phyloP scores from a whole-genome alignment of 202 grass and related monocot genomes.

The Elaeis oleifera region DNA sequence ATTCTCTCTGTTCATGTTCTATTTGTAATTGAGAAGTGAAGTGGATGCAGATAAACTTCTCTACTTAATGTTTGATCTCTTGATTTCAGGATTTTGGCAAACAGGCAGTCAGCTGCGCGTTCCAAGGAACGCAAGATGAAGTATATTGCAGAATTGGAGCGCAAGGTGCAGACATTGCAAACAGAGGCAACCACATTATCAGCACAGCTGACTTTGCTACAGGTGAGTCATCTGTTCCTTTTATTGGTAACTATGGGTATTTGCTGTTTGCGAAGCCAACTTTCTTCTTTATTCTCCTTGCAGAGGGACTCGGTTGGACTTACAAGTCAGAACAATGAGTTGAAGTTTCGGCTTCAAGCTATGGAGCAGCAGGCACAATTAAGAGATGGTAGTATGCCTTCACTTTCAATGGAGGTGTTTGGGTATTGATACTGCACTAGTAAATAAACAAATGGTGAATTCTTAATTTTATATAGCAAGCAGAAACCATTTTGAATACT shows the following conservation, averaged over 20 bases:
- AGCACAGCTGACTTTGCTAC: constrained; percentile 65
- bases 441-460: too few species aligned
- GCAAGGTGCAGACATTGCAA: constrained; percentile 91
- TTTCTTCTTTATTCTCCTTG: background rate
- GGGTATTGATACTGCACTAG: too few species aligned
- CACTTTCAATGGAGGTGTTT: too few species aligned
- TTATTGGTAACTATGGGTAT: too few species aligned
- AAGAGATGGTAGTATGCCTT: constrained; percentile 48
- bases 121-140: constrained; percentile 92
- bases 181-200: constrained; percentile 71
- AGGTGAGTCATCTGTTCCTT: constrained; percentile 29
- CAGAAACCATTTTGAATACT: too few species aligned
- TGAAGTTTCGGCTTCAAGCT: constrained; percentile 83
- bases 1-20: too few species aligned
- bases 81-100: constrained; percentile 67
- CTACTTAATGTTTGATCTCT: background rate
- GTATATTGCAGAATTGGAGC: constrained; percentile 83
- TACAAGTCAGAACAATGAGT: constrained; percentile 75
- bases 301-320: constrained; percentile 36
- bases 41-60: too few species aligned
- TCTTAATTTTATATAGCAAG: too few species aligned
- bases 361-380: constrained; percentile 95
- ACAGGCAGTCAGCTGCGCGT: constrained; percentile 84
- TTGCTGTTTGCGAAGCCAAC: too few species aligned
- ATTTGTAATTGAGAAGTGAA: too few species aligned